Evolutionary conservation across 2,329 filamentous ascomycete genomes (phyloP), one percentile per base, ranked within the genome.

Genomic region (Reticulascus tulasneorum): DNA sequence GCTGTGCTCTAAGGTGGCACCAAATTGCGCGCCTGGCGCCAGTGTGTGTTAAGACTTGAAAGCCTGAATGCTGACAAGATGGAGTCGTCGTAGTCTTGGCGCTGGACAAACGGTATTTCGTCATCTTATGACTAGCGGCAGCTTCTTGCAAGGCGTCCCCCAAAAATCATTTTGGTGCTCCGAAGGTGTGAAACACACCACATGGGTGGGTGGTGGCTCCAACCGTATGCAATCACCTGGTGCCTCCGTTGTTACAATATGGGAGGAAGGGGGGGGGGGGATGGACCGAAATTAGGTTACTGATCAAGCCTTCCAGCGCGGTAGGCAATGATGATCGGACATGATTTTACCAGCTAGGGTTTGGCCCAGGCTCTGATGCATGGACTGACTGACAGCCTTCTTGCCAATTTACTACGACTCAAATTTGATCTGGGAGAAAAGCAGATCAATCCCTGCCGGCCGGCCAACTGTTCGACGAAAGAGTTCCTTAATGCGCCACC

Each of bases 21-120:
- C 23, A 29, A 30, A 37, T 18, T 21, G 32, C 21, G 28, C 29
- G 40, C 32, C 37, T 25, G n/a, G n/a, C n/a, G n/a, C n/a, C n/a
- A n/a, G n/a, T n/a, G n/a, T 42, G 40, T 23, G 29, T 29, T 15
- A 13, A 20, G 18, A 33, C 15, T 19, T 5, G 26, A 29, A 15
- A 16, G 24, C 15, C 37, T 29, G 23, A 40, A 29, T 40, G 37
- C 21, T 25, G 10, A 13, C 27, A 20, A 23, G 26, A 19, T 12
- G 22, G 16, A 17, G 22, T 13, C 16, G 21, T 23, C 16, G 13
- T 22, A 21, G 13, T n/a, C 18, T 37, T 15, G 17, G 25, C 20
- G 15, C 18, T 19, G 23, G 40, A 42, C 40, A 42, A 40, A 42
- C 40, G 33, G 7, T 28, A 40, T 42, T 26, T 40, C 32, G 40